Evolutionary conservation across 805 yeast genomes (phyloP), one percentile per base, ranked within the genome.

Genomic region (Myxozyma mucilagina): DNA sequence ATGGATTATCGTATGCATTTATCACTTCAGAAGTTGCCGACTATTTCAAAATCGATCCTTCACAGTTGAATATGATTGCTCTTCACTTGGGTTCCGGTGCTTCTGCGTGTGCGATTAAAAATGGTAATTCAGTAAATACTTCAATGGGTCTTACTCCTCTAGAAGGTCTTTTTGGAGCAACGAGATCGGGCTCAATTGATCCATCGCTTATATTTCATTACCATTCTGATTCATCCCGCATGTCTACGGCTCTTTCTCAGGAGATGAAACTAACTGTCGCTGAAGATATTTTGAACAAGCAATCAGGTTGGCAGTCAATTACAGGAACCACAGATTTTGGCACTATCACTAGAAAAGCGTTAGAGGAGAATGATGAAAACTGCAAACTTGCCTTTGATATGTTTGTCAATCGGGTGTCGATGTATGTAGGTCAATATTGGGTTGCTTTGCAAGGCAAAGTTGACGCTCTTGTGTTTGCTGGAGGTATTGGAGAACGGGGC

Each of bases 101-200:
- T n/a, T 64, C 67, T 2, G 67, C 67, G 3, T 64, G 67, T 45
- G 67, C 64, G 14, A 64, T 64, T 4, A 24, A 16, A 45, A 20
- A 39, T 45, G 67, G 67, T 18, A 52, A 59, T 36, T 64, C 67
- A 4, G 18, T 64, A 24, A 59, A 64, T 39, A 64, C 67, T 14
- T 61, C 67, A n/a, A 64, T 64, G 67, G 67, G 67, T 13, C 61
- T 64, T 11, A 64, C 67, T 6, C 67, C 67, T 5, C 67, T 64
- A 3, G 67, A 64, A 24, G 67, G 67, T 3, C 64, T 64, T 14
- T 67, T 67, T n/a, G 67, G 67, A 4, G 67, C 67, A 9, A 64
- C 67, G 11, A 43, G 67, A 13, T 63, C 67, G n/a, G 67, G 67
- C n/a, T 50, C 59, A 16, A 41, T 64, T 29, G 67, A 64, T 29